Conservation (phyloP, 2,329 filamentous ascomycete genomes). For the Aspergillus thermomutatus region DNA sequence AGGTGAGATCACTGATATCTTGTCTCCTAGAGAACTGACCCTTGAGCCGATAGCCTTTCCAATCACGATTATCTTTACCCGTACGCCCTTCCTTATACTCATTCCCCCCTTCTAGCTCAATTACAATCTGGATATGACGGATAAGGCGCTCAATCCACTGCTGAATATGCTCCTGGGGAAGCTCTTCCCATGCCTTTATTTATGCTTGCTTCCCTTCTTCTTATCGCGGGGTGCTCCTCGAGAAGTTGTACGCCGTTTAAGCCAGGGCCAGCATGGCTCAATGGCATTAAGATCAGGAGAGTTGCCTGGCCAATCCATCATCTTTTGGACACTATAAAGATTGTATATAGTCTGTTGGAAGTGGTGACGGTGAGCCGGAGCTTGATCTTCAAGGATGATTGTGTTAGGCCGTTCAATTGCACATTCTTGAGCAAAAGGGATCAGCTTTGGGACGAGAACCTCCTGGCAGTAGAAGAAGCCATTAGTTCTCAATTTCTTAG, state of each 20-base stretch:
- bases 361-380: not conserved
- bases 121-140: conserved; percentile 6
- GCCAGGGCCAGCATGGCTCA: no score
- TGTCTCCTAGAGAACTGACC: not conserved
- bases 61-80: not conserved
- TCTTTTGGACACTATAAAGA: no score
- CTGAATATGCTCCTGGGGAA: conserved; percentile 2
- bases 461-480: not conserved
- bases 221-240: not conserved
- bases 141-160: conserved; percentile 6
- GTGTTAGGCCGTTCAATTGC: not conserved
- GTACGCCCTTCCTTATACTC: conserved; percentile 7
- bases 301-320: no score
- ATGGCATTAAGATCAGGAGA: no score
- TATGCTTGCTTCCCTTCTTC: not conserved
- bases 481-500: not conserved
- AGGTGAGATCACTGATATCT: not conserved
- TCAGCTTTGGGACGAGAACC: not conserved
- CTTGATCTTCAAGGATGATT: not conserved
- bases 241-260: not conserved
- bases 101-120: conserved; percentile 5
- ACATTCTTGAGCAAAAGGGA: not conserved
- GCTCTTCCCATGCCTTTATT: conserved; percentile 3
- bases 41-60: not conserved
- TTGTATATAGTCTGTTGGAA: not conserved